Evolutionary conservation across 148 eudicot species (phyloP).

Genomic region (Spergularia bocconei): DNA sequence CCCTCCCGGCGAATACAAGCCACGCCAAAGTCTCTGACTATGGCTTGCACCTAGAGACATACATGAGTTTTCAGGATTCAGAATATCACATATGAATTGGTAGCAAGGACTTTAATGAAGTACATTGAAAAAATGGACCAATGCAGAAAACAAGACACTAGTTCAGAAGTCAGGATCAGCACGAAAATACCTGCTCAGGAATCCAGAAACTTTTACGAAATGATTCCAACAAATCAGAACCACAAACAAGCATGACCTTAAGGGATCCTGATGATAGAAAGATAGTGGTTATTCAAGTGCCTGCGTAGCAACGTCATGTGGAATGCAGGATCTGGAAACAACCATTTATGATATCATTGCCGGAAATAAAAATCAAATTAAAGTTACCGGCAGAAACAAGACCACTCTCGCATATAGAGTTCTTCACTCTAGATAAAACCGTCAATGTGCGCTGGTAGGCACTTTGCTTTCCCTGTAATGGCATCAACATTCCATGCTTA

Average conservation of each 20-base stretch:
- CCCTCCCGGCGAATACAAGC: conserved; percentile 88
- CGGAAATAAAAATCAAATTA: not conserved
- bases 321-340: not conserved
- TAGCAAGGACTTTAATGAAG: not conserved
- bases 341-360: not conserved
- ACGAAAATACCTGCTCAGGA: conserved; percentile 67
- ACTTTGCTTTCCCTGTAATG: conserved; percentile 67
- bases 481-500: not conserved
- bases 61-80: not conserved
- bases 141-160: not conserved
- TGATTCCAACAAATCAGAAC: conserved; percentile 92
- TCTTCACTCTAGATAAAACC: conserved; percentile 71
- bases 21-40: conserved; percentile 86
- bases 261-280: conserved; percentile 43
- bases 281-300: not conserved
- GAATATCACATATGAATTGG: not conserved
- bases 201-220: conserved; percentile 74
- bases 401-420: conserved; percentile 36
- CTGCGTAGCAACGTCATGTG: not conserved
- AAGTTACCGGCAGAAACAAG: conserved; percentile 48
- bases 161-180: not conserved
- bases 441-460: conserved; percentile 77
- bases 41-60: conserved; percentile 53
- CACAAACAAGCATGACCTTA: conserved; percentile 87
- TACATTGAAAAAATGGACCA: not conserved